Evolutionary conservation across 257 asterid species (phyloP).

Genomic region (Fraxinus quadrangulata): DNA sequence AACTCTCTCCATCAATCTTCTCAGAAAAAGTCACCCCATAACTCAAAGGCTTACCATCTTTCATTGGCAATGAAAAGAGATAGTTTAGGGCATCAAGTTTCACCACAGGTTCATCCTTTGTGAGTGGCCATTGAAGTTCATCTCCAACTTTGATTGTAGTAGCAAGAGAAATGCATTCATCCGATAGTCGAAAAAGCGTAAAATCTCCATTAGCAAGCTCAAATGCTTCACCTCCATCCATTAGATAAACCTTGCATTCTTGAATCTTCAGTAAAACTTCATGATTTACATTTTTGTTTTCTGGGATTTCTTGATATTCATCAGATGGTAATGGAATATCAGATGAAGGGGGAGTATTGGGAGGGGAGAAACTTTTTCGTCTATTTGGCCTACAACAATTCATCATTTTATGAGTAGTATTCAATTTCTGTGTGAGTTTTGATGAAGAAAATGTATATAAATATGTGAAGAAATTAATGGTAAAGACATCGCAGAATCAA

Average conservation of each 20-base stretch:
- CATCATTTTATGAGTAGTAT: slow-evolving; percentile 34
- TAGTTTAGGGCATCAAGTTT: slow-evolving; percentile 61
- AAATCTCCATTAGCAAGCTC: slow-evolving; percentile 68
- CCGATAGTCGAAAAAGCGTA: slow-evolving; percentile 46
- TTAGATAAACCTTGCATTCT: slow-evolving; percentile 62
- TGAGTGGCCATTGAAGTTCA: slow-evolving; percentile 81
- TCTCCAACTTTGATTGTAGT: slow-evolving; percentile 64
- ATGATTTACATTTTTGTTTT: slow-evolving; percentile 48
- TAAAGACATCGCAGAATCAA: slow-evolving; percentile 11
- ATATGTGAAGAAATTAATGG: neutral
- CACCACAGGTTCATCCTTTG: slow-evolving; percentile 82
- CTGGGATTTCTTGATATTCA: slow-evolving; percentile 32
- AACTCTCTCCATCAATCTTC: slow-evolving; percentile 20
- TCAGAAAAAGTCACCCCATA: slow-evolving; percentile 69
- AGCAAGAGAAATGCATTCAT: slow-evolving; percentile 54
- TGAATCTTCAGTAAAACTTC: slow-evolving; percentile 50
- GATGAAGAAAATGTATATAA: neutral
- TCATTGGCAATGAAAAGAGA: slow-evolving; percentile 71
- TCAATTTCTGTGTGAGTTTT: slow-evolving; percentile 1
- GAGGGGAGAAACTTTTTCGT: slow-evolving; percentile 29
- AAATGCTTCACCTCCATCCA: slow-evolving; percentile 67
- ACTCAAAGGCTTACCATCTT: slow-evolving; percentile 58
- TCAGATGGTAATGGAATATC: neutral
- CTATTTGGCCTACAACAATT: slow-evolving; percentile 53
- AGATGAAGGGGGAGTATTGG: slow-evolving; percentile 18